These are phyloP conservation scores for Aspergillus tanneri DNA, from an alignment of 2,329 filamentous ascomycete species.

Conservation along the genomic window DNA sequence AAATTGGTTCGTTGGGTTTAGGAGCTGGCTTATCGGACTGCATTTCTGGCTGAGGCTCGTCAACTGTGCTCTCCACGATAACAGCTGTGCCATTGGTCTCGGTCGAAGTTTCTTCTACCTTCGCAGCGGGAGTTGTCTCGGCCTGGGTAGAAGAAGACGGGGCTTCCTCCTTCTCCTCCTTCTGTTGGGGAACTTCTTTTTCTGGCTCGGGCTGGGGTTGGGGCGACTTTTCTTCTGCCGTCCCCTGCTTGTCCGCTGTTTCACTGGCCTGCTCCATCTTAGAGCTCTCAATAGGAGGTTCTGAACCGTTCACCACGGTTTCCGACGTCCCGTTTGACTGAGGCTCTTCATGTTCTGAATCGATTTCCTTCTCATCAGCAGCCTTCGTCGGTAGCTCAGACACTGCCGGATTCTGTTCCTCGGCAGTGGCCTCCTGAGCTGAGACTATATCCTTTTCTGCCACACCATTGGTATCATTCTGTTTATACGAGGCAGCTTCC, in stretches of 20 bases:
- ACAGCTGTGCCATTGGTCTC: background rate
- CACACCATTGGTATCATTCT: constrained; percentile 9
- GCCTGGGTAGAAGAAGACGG: constrained; percentile 4
- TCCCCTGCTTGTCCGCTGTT: constrained; percentile 1
- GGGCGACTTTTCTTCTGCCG: constrained; percentile 4
- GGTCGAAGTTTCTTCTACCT: constrained; percentile 1
- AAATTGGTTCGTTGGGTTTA: constrained; percentile 7
- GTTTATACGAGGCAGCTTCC: constrained; percentile 6
- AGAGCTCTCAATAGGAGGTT: constrained; percentile 8
- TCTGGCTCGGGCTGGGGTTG: background rate
- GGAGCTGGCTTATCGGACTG: constrained; percentile 5
- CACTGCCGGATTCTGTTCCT: constrained; percentile 9
- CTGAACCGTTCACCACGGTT: constrained; percentile 15
- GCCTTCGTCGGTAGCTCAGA: constrained; percentile 4
- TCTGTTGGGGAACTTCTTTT: background rate
- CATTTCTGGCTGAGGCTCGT: constrained; percentile 11
- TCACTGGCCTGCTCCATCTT: constrained; percentile 5
- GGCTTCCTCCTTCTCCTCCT: constrained; percentile 4
- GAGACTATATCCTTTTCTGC: constrained; percentile 6
- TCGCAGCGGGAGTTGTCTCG: constrained; percentile 1
- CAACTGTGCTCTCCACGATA: constrained; percentile 3
- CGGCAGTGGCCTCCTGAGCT: constrained; percentile 6
- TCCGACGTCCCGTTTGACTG: constrained; percentile 7
- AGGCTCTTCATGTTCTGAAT: constrained; percentile 4
- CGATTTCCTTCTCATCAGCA: constrained; percentile 7